These are phyloP conservation scores for Alternaria angustiovoidea DNA, from an alignment of 2,329 filamentous ascomycete genomes.

Conservation along the genomic window DNA sequence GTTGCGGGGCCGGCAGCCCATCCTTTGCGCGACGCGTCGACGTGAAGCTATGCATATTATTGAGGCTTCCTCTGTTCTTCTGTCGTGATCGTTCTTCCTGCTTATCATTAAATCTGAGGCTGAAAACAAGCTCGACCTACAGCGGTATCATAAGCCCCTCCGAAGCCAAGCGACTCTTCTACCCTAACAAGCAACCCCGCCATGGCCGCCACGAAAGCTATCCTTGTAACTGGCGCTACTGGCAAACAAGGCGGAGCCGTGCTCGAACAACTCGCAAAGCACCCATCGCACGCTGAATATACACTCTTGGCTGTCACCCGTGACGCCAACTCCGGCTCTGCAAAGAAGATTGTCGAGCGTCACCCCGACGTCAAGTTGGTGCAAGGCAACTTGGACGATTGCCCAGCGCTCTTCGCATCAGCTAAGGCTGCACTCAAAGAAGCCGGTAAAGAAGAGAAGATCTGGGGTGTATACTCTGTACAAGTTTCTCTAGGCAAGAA, in stretches of 20 bases:
- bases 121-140: constrained; percentile 4
- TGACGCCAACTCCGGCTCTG: constrained; percentile 60
- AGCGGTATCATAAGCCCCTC: not conserved
- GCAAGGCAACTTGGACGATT: constrained; percentile 65
- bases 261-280: constrained; percentile 52
- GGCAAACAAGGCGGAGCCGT: constrained; percentile 59
- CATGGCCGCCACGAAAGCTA: constrained; percentile 49
- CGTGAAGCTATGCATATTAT: constrained; percentile 9
- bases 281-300: constrained; percentile 48
- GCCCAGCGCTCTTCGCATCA: constrained; percentile 59
- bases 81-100: not conserved
- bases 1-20: constrained; percentile 16
- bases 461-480: constrained; percentile 71
- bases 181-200: constrained; percentile 16
- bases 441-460: constrained; percentile 43
- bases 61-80: constrained; percentile 2
- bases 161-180: constrained; percentile 12
- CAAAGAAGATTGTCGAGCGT: constrained; percentile 58
- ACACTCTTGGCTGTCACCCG: constrained; percentile 69
- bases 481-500: constrained; percentile 59
- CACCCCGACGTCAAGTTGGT: constrained; percentile 63
- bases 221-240: constrained; percentile 57
- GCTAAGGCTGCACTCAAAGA: constrained; percentile 50
- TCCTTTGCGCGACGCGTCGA: not conserved
- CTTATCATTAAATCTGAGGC: not conserved